These are phyloP conservation scores for Neofusicoccum kwambonambiense DNA, from an alignment of 2,329 filamentous ascomycete species.

Conservation along the genomic window DNA sequence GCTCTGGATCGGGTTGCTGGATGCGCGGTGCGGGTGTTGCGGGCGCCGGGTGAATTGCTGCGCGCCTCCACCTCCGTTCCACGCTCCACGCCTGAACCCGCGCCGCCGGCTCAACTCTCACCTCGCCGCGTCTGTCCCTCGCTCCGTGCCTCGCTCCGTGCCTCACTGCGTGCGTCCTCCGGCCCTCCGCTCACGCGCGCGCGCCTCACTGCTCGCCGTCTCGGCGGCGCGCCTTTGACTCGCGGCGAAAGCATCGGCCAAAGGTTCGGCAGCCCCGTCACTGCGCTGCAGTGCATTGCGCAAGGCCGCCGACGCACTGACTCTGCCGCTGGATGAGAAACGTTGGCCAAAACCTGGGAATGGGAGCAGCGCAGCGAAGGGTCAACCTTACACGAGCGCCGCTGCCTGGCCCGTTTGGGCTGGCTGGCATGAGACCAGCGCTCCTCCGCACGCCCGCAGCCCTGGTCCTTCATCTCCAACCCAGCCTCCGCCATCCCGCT, in stretches of 20 bases:
- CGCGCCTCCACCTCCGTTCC: not conserved
- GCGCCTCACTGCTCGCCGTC: not conserved
- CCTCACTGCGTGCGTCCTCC: not conserved
- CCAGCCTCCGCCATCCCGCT: not conserved
- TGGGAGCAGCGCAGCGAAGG: not conserved
- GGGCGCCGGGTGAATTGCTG: not conserved
- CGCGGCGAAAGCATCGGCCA: not conserved
- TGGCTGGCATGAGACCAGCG: not conserved
- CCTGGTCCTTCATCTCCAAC: not conserved
- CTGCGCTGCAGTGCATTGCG: not conserved
- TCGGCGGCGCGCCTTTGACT: not conserved
- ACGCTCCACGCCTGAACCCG: not conserved
- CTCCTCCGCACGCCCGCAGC: not conserved
- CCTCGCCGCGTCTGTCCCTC: not conserved
- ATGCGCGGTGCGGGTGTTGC: not conserved
- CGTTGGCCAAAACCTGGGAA: not conserved
- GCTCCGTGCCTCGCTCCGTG: not conserved
- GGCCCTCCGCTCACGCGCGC: not conserved
- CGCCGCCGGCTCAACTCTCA: slow-evolving; percentile 2
- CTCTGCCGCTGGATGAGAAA: not conserved
- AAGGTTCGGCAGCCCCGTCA: not conserved
- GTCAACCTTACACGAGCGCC: not conserved
- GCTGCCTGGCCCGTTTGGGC: too few relatives aligned
- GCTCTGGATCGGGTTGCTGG: not conserved
- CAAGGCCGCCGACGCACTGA: slow-evolving; percentile 2